phyloP scores from a whole-genome alignment of 495 filamentous ascomycete genomes.

The Oidiodendron maius region DNA sequence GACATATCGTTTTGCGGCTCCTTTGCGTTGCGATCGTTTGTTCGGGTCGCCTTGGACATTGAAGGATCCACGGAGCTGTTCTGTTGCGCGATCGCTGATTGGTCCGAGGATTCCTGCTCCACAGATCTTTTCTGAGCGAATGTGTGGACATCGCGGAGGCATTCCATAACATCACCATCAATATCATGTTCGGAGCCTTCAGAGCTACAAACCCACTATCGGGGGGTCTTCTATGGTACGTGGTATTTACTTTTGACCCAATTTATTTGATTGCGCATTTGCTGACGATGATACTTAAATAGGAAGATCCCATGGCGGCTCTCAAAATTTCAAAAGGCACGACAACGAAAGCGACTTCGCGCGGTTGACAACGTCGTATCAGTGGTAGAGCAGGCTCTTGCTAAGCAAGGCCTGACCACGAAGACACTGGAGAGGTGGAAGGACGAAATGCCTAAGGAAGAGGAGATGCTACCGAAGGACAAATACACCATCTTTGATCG shows the following conservation, averaged over 20 bases:
- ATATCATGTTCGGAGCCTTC: slow-evolving; percentile 72
- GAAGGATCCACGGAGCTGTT: slow-evolving; percentile 1
- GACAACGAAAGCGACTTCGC: slow-evolving; percentile 80
- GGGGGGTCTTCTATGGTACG: slow-evolving; percentile 80
- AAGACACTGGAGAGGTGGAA: slow-evolving; percentile 84
- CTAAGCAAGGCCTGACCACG: slow-evolving; percentile 59
- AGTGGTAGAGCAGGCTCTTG: slow-evolving; percentile 67
- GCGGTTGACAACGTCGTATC: slow-evolving; percentile 80
- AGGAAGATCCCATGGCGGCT: slow-evolving; percentile 99
- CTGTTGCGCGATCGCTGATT: slow-evolving; percentile 14
- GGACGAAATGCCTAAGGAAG: slow-evolving; percentile 89
- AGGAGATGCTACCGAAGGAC: slow-evolving; percentile 92
- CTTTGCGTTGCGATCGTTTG: too few species aligned
- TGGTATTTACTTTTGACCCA: not conserved
- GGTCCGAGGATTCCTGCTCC: too few species aligned
- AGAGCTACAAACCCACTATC: slow-evolving; percentile 68
- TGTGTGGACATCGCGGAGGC: too few species aligned
- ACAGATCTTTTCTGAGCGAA: too few species aligned
- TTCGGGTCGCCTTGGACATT: not conserved
- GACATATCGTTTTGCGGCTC: slow-evolving; percentile 77
- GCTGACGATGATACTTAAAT: slow-evolving; percentile 8
- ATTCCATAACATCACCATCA: slow-evolving; percentile 1
- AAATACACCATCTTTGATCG: slow-evolving; percentile 98
- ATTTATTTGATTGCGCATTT: not conserved
- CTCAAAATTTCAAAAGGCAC: slow-evolving; percentile 80